Base-by-base conservation (phyloP, 2,329 filamentous ascomycete genomes). In the Colletotrichum orchidophilum region DNA sequence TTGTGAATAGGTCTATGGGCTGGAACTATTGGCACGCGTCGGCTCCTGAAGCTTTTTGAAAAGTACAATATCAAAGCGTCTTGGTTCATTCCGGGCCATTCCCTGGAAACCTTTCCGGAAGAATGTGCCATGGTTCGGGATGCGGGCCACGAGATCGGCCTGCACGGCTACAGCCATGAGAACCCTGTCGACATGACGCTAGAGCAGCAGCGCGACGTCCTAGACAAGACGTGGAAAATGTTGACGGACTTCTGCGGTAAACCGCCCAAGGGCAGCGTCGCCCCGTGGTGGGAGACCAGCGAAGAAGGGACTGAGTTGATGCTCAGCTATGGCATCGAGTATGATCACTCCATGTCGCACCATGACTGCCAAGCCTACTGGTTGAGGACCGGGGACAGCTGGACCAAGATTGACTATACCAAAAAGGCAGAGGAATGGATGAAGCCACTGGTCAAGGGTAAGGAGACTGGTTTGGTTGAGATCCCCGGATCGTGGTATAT, bases 201-300 rank as follows among this genome's bases (percentile, higher is more conserved):
- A 1, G 92, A 94, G 77, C 93, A 95, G 81, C 93, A 95, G 79
- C 87, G 87, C 9, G 92, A 93, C 68, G 91, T 95, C n/a, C 86
- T 95, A 5, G 90, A 93, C 76, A 93, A 93, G 80, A 93, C 92
- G 29, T 94, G 91, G 77, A 87, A 87, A 52, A 85, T 94, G 80
- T 86, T 94, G 35, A 93, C 90, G 0, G 89, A 92, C 0, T 92
- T 95, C 26, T 61, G 76, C 75, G 88, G 93, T 8, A 93, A 93
- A 80, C 91, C 90, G 0, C 93, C 93, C 0, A 84, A 91, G 0
- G 93, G 93, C 1, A 91, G 87, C 55, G 92, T 94, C 0, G 92
- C 92, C 0, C 93, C 93, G 0, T 95, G 82, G 85, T 94, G 92
- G 92, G 92, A 94, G 76, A 90, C 88, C 0, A 90, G 87, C 69